Base-by-base conservation (phyloP, 1,139 yeast species). In the Hyphopichia khmerensis region DNA sequence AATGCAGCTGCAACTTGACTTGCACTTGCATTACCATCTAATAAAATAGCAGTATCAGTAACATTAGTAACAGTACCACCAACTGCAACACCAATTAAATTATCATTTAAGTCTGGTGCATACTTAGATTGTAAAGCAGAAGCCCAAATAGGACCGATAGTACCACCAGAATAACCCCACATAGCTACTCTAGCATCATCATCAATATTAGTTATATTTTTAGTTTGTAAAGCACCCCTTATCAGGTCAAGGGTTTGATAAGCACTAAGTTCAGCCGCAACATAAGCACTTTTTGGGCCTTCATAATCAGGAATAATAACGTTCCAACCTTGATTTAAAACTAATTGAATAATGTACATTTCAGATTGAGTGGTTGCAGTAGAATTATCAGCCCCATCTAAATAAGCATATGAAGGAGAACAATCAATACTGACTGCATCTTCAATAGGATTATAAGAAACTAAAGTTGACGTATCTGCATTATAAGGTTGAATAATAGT, bases 221-320 rank as follows among this genome's bases (percentile, higher is more conserved):
- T 45, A 1, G 57, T 44, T 5, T 29, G 17, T 33, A 56, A 43
- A 1, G 50, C 50, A 2, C 53, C 62, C 15, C 51, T 44, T 14
- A 58, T 44, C 2, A 52, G 41, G 40, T 59, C 55, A 43, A 67
- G 56, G 2, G 56, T 51, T 13, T 61, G 58, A 19, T 60, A 56
- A 0, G 62, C 72, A 7, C 68, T 59, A 38, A 51, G 58, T 36
- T 45, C 49, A 1, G 67, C 72, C 4, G 60, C 29, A 26, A 26
- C n/a, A 11, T 26, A 26, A 0, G 64, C 56, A 1, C 56, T 49
- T 4, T 53, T 46, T 4, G 55, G 55, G 2, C 72, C 72, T 44
- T 67, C 65, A 47, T 64, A 61, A 47, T 68, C 73, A 2, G 72
- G 65, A 17, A 58, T 48, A 1, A 62, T 59, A 2, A 67, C 67